These are phyloP conservation scores for Dovyalis caffra DNA, from an alignment of 345 rosid species.

Conservation along the genomic window DNA sequence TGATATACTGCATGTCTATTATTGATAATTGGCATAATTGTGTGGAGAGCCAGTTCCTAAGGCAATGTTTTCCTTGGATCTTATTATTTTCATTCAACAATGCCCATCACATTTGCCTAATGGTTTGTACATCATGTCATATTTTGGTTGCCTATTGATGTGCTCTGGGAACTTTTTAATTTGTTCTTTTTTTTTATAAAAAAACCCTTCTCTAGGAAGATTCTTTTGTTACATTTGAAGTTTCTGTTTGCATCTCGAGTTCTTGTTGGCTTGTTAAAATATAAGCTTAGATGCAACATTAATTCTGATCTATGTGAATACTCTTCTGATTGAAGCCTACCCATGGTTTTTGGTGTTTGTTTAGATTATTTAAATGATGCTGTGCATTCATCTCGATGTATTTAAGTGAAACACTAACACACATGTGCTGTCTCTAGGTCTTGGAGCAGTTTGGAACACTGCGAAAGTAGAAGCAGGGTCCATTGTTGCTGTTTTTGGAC, in stretches of 20 bases:
- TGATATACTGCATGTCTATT: background rate
- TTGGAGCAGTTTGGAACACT: conserved; percentile 99
- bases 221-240: background rate
- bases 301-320: background rate
- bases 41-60: background rate
- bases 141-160: background rate
- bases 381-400: background rate
- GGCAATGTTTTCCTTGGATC: background rate
- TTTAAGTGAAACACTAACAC: background rate
- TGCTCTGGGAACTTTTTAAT: background rate
- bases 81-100: background rate
- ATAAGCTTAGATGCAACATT: background rate
- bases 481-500: conserved; percentile 89
- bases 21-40: background rate
- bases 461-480: conserved; percentile 98
- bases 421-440: conserved; percentile 40
- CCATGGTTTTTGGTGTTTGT: background rate
- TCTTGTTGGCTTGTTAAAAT: background rate
- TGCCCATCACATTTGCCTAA: background rate
- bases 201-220: background rate
- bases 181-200: no score
- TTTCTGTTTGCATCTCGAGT: background rate
- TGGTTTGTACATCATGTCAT: background rate
- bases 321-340: background rate
- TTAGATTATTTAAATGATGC: background rate